Base-by-base conservation (phyloP, 1,284 basidiomycete genomes). In the Ustilago curta region DNA sequence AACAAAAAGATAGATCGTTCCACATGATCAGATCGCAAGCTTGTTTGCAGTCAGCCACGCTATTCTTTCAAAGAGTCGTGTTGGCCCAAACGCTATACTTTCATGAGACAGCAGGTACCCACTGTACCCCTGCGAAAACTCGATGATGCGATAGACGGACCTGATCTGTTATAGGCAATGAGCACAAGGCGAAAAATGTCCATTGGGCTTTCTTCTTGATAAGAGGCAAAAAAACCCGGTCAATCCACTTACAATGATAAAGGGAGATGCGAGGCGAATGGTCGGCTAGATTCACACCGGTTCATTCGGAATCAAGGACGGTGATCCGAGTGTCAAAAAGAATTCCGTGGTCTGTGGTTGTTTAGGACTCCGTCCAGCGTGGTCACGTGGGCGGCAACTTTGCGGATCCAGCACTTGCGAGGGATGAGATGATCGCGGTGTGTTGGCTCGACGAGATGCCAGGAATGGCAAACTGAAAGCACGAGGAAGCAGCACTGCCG, bases 81-180 rank as follows among this genome's bases (percentile, higher is more conserved):
- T 12, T n/a, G 2, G 16, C 18, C 3, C 18, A 6, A 42, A 19
- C 4, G 14, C 8, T 18, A 3, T 9, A 62, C 75, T 54, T 51
- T 81, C 78, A 40, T 73, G 61, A 3, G 69, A 68, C 14, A 70
- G 55, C 23, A 80, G 48, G 31, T 68, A 70, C 37, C 78, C 78
- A 21, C 39, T 51, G 63, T 77, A 78, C 9, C 76, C 79, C 49
- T 78, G 62, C 19, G 73, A 52, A 31, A 76, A 65, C 44, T 80
- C 79, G 47, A 78, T 59, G 31, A 76, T 78, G 12, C 79, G 64
- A 40, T 77, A 81, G 37, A 76, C 25, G 14, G 71, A 76, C 21
- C 79, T 58, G 27, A 79, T 55, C 68, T 70, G 54, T 4, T 19
- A 25, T 18, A n/a, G 29, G 27, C 8, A 40, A 39, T 8, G 4